Evolutionary conservation across 2,329 filamentous ascomycete genomes (phyloP).

Genomic region (Xylaria sp.): DNA sequence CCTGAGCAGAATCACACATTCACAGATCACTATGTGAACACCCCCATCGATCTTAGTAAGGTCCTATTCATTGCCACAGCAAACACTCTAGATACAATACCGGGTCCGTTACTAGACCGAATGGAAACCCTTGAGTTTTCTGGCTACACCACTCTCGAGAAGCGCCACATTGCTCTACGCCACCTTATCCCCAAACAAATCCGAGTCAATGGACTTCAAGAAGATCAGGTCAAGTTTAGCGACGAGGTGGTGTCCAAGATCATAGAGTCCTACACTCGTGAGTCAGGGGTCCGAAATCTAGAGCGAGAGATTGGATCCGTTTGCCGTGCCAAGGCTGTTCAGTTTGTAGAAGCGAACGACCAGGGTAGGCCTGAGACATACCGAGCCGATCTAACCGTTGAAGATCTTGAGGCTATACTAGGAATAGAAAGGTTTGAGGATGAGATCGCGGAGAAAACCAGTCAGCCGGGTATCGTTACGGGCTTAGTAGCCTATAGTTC

Average conservation of each 20-base stretch:
- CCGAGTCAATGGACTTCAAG: conserved; percentile 83
- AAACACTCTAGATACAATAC: conserved; percentile 94
- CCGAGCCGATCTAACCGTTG: conserved; percentile 75
- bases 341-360: conserved; percentile 92
- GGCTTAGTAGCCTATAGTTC: conserved; percentile 94
- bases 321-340: conserved; percentile 93
- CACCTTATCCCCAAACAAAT: conserved; percentile 98
- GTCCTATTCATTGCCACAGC: conserved; percentile 98
- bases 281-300: conserved; percentile 94
- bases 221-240: conserved; percentile 79
- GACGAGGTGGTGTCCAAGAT: conserved; percentile 93
- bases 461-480: conserved; percentile 90
- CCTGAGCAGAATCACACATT: conserved; percentile 97
- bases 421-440: conserved; percentile 95
- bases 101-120: conserved; percentile 89
- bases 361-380: conserved; percentile 75
- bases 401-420: conserved; percentile 89
- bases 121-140: conserved; percentile 97
- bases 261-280: conserved; percentile 95
- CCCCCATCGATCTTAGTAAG: conserved; percentile 95
- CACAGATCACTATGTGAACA: conserved; percentile 94
- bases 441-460: conserved; percentile 88
- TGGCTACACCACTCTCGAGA: conserved; percentile 97
- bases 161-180: conserved; percentile 90
- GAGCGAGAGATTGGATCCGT: conserved; percentile 96